Evolutionary conservation across 805 yeast genomes (phyloP).

Genomic region (Hanseniaspora valbyensis): DNA sequence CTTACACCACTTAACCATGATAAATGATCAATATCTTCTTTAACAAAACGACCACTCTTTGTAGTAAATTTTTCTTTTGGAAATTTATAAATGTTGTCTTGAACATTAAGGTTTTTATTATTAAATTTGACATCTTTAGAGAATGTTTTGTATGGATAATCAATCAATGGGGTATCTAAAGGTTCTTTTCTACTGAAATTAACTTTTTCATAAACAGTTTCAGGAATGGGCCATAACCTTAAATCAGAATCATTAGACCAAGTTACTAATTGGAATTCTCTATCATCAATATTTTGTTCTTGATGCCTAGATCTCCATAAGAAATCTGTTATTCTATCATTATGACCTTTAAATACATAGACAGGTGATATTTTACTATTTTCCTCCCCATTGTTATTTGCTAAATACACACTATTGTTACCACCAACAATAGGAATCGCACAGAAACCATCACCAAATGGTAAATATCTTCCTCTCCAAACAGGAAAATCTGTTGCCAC

Average conservation of each 20-base stretch:
- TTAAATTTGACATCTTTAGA: slow-evolving; percentile 32
- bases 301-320: slow-evolving; percentile 66
- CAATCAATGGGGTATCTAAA: slow-evolving; percentile 31
- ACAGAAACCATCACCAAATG: slow-evolving; percentile 80
- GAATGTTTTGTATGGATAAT: slow-evolving; percentile 39
- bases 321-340: slow-evolving; percentile 76
- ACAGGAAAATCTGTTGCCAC: slow-evolving; percentile 73
- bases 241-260: slow-evolving; percentile 88
- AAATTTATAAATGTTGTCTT: slow-evolving; percentile 24
- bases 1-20: slow-evolving; percentile 92
- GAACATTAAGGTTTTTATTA: slow-evolving; percentile 27
- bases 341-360: slow-evolving; percentile 65
- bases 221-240: slow-evolving; percentile 63
- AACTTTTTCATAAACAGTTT: slow-evolving; percentile 38
- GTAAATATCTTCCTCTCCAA: slow-evolving; percentile 76
- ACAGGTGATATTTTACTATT: slow-evolving; percentile 38
- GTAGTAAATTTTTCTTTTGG: slow-evolving; percentile 29
- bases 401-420: slow-evolving; percentile 35
- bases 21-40: slow-evolving; percentile 50
- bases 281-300: slow-evolving; percentile 43
- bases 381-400: slow-evolving; percentile 23
- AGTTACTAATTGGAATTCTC: slow-evolving; percentile 83
- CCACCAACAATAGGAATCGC: slow-evolving; percentile 90
- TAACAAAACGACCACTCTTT: slow-evolving; percentile 24
- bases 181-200: slow-evolving; percentile 33